Evolutionary conservation across 78 protist genomes (phyloP).

Genomic region (Dictyostelium purpureum): DNA sequence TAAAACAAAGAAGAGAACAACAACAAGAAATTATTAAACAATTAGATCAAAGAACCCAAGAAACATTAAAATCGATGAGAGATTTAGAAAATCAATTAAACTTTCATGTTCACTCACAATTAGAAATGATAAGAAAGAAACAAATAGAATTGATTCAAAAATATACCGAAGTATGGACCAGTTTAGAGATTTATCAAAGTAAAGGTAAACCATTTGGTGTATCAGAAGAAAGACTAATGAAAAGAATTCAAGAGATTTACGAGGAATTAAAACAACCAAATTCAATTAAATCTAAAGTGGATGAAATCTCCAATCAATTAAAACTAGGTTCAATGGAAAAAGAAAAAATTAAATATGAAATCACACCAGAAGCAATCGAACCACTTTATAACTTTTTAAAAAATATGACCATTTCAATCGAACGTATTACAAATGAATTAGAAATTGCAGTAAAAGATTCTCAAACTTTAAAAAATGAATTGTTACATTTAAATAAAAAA

Average conservation of each 20-base stretch:
- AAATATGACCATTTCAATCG: slow-evolving; percentile 44
- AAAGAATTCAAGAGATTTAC: neutral
- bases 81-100: slow-evolving; percentile 51
- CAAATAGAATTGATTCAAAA: slow-evolving; percentile 30
- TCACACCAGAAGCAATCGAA: slow-evolving; percentile 24
- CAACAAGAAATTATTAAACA: slow-evolving; percentile 33
- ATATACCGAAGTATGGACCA: slow-evolving; percentile 61
- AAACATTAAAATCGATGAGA: slow-evolving; percentile 39
- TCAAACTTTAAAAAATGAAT: slow-evolving; percentile 46
- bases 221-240: slow-evolving; percentile 19
- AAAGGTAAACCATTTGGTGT: slow-evolving; percentile 32
- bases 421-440: slow-evolving; percentile 35
- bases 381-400: slow-evolving; percentile 29
- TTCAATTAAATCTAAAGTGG: slow-evolving; percentile 29
- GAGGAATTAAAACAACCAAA: slow-evolving; percentile 54
- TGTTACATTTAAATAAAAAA: slow-evolving; percentile 3
- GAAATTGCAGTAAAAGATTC: slow-evolving; percentile 65
- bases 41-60: slow-evolving; percentile 19
- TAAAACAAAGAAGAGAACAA: slow-evolving; percentile 25
- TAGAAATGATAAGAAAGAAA: slow-evolving; percentile 45
- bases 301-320: slow-evolving; percentile 45
- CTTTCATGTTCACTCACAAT: slow-evolving; percentile 37
- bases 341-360: slow-evolving; percentile 30
- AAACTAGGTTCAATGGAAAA: slow-evolving; percentile 6
- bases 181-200: slow-evolving; percentile 29